Evolutionary conservation across 805 yeast species (phyloP), one percentile per base, ranked within the genome.

Genomic region (Wickerhamiella alocasiicola): DNA sequence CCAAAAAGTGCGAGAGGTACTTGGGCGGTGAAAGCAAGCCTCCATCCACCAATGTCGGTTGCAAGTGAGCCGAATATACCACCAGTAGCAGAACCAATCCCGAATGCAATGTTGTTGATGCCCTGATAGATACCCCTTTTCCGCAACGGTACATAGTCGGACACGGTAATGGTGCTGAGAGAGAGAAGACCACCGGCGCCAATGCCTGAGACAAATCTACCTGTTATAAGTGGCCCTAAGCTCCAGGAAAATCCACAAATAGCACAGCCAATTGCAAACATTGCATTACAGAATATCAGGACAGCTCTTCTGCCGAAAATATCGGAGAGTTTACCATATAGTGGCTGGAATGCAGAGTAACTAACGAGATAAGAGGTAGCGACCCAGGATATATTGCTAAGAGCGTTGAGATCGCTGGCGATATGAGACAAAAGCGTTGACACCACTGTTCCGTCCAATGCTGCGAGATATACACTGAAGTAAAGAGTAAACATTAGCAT

Each of bases 151-250:
- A 85, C 77, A 36, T 83, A 64, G 58, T 85, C 95, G 18, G 82
- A 73, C 50, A 79, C 70, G 2, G 85, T 68, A 43, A 84, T 79
- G 5, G 94, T 78, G 16, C 82, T 71, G 47, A 83, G 62, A 0
- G 87, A 69, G 36, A 78, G 74, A 52, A 84, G 70, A 1, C 95
- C 95, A 7, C 94, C 91, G 13, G 94, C 94, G 11, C 95, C 95
- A 44, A 81, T 69, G 15, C 95, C 95, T 17, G 94, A 76, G 37
- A 84, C 65, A 45, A 82, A 78, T 51, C 94, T 66, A 1, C 87
- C 88, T 1, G 71, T 76, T 39, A 81, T 76, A 28, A 81, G 61
- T 66, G 70, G 66, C 46, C 65, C 59, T 70, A 80, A 72, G 24
- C 65, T 62, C n/a, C 50, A 55, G 1, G 83, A 58, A 3, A 71